Percentiles rank a stretch among this genome's conserved stretches.
Evolutionary conservation across 805 yeast species (phyloP).

Genomic region (Lachancea quebecensis): DNA sequence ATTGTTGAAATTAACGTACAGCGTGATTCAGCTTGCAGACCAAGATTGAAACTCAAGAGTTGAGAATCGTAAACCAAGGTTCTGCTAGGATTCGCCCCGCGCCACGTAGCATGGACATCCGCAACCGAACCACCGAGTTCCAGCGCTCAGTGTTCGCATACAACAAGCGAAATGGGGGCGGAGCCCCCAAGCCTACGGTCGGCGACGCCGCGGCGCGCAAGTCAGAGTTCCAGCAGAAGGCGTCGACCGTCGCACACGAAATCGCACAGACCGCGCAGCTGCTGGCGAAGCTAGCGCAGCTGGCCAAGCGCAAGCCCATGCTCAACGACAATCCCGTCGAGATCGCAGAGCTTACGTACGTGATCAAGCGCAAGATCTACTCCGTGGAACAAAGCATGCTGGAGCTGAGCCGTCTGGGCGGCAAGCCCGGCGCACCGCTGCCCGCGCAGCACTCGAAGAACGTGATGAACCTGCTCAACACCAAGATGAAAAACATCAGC

Average conservation of each 20-base stretch:
- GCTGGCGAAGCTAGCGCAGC: constrained; percentile 65
- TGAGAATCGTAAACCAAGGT: too few relatives aligned
- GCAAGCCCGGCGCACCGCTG: constrained; percentile 36
- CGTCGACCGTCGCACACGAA: constrained; percentile 80
- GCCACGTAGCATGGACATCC: constrained; percentile 31
- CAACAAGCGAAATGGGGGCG: constrained; percentile 46
- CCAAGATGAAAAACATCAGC: constrained; percentile 84
- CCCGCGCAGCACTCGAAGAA: constrained; percentile 66
- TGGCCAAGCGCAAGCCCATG: constrained; percentile 85
- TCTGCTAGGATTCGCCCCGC: background rate
- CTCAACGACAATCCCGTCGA: constrained; percentile 94
- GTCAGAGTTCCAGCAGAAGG: constrained; percentile 62
- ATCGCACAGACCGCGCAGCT: constrained; percentile 79
- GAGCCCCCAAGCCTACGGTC: background rate
- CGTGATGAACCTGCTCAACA: constrained; percentile 79
- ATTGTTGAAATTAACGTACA: too few relatives aligned
- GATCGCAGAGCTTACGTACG: constrained; percentile 83
- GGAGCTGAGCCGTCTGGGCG: constrained; percentile 46
- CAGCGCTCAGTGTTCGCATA: constrained; percentile 82
- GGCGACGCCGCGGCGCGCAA: constrained; percentile 30
- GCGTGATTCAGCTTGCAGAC: too few relatives aligned
- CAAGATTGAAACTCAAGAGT: too few relatives aligned
- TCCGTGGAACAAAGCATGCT: constrained; percentile 77
- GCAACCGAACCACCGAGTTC: constrained; percentile 87
- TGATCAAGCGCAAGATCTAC: constrained; percentile 42